These are phyloP conservation scores for Garcia nutans DNA, from an alignment of 345 rosid genomes.

Conservation along the genomic window DNA sequence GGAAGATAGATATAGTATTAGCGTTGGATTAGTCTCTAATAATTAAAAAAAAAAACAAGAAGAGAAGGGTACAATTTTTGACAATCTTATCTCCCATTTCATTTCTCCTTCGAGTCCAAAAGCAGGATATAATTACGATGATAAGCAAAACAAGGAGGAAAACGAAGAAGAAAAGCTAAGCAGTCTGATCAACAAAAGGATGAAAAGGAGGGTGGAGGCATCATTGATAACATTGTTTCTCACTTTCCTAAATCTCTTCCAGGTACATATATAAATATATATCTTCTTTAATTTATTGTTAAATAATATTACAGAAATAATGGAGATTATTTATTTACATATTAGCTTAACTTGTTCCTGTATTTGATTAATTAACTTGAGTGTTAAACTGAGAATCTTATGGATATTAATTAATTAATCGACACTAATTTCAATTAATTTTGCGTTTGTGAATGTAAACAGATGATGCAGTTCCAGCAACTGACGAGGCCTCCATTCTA, in stretches of 20 bases:
- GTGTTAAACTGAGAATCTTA: neutral
- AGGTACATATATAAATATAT: conserved; percentile 24
- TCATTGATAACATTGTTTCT: conserved; percentile 54
- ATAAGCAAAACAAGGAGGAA: conserved; percentile 9
- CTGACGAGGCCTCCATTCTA: conserved; percentile 66
- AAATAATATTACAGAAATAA: no score
- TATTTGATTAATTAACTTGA: no score
- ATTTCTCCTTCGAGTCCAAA: conserved; percentile 36
- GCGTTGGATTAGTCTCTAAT: conserved; percentile 23
- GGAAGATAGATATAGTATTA: neutral
- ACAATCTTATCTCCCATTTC: conserved; percentile 31
- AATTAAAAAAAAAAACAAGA: conserved; percentile 2
- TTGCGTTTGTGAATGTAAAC: conserved; percentile 11
- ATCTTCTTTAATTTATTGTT: no score
- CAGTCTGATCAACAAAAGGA: neutral
- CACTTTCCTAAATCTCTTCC: conserved; percentile 54
- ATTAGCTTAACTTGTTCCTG: no score
- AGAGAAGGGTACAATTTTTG: conserved; percentile 31
- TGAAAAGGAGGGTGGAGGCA: conserved; percentile 27
- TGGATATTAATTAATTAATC: neutral
- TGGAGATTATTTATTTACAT: no score
- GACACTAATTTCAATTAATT: neutral
- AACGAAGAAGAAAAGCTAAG: conserved; percentile 13
- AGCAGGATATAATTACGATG: conserved; percentile 13
- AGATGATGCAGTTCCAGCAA: conserved; percentile 60